Percentiles rank a stretch among this genome's conserved stretches.
phyloP scores from a whole-genome alignment of 164 flowering plant species.

The Liriodendron chinense region DNA sequence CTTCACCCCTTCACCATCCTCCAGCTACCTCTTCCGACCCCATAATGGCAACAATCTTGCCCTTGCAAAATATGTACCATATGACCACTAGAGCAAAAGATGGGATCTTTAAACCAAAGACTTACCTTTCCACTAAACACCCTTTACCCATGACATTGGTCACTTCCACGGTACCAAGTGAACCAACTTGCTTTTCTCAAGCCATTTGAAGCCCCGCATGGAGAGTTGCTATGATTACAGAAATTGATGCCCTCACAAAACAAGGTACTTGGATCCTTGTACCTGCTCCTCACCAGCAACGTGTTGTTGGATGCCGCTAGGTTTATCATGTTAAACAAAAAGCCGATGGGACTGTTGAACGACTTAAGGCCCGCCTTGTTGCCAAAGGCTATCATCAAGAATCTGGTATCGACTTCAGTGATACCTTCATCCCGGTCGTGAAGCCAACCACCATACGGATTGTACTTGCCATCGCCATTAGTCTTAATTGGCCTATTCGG shows the following conservation, averaged over 20 bases:
- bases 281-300: background rate
- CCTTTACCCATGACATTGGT: background rate
- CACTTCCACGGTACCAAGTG: background rate
- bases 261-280: background rate
- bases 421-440: no score
- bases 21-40: no score
- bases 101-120: background rate
- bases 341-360: background rate
- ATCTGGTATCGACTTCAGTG: no score
- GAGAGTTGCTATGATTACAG: background rate
- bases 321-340: background rate
- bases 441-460: no score
- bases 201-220: background rate
- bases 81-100: no score
- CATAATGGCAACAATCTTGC: no score
- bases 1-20: background rate
- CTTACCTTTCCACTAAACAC: background rate
- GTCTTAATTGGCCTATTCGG: no score
- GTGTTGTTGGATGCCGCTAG: background rate
- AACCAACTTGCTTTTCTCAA: background rate
- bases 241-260: background rate
- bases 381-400: no score
- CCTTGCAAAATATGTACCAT: no score
- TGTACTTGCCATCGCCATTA: no score
- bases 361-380: no score